phyloP scores from a whole-genome alignment of 495 filamentous ascomycete genomes.

The Aspergillus carlsbadensis region DNA sequence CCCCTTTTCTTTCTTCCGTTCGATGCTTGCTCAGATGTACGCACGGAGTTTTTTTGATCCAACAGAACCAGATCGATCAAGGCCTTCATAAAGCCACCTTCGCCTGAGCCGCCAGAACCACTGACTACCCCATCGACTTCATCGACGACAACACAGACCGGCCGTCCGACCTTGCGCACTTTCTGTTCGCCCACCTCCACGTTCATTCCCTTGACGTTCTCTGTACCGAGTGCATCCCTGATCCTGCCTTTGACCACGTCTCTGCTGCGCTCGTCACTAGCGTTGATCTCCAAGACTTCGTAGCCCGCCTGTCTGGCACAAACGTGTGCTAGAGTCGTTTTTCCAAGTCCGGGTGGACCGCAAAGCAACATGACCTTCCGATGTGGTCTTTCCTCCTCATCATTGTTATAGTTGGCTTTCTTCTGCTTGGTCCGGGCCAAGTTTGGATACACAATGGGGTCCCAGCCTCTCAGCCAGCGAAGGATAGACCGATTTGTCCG shows the following conservation, averaged over 20 bases:
- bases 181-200: constrained; percentile 61
- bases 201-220: constrained; percentile 82
- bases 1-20: constrained; percentile 60
- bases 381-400: constrained; percentile 65
- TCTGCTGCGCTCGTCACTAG: constrained; percentile 91
- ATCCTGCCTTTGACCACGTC: constrained; percentile 94
- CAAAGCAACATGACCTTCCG: constrained; percentile 86
- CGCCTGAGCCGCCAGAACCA: constrained; percentile 66
- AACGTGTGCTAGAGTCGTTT: constrained; percentile 95
- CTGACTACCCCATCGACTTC: constrained; percentile 92
- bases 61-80: constrained; percentile 82
- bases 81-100: constrained; percentile 92
- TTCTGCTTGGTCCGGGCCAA: constrained; percentile 54
- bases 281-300: constrained; percentile 93
- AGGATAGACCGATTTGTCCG: constrained; percentile 89
- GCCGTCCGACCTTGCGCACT: constrained; percentile 71
- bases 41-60: constrained; percentile 75
- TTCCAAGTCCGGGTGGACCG: constrained; percentile 89
- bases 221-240: constrained; percentile 81
- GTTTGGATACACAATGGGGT: constrained; percentile 85
- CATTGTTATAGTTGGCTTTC: constrained; percentile 33
- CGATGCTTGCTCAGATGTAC: constrained; percentile 33
- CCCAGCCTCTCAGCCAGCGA: constrained; percentile 92
- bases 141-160: constrained; percentile 91
- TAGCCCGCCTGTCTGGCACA: constrained; percentile 94